Evolutionary conservation across 108 stramenopile genomes (phyloP), one percentile per base, ranked within the genome.

Genomic region (Stephanodiscus minutulus): DNA sequence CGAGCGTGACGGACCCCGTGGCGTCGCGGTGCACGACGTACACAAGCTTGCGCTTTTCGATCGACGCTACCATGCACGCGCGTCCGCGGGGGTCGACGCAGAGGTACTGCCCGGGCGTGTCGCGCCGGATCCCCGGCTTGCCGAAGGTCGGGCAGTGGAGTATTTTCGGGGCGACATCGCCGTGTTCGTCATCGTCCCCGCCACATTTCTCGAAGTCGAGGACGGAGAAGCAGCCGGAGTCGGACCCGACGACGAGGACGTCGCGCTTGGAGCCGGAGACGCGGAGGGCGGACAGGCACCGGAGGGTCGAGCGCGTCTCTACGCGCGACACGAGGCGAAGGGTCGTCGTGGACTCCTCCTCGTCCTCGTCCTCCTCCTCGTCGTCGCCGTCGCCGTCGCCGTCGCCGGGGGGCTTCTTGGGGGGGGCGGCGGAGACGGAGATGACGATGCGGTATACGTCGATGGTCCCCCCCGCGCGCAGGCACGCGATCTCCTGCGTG

Each of bases 1-100:
- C 92, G 24, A 98, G 89, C 25, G 96, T 97, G 8, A 96, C 83
- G 4, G 73, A 81, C 20, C 88, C 85, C 0, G 76, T 59, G 0
- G 87, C 64, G 68, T 96, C 95, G 10, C 95, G 84, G 73, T 96
- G 96, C 64, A 99, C 67, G 25, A 98, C 96, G 70, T 97, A 99
- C 15, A 98, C 98, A 7, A 98, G 82, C 74, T 99, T 98, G 39
- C 97, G 93, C 78, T 98, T 98, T 83, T 99, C 98, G 25, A 96
- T 77, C 21, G 93, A 87, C 7, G 90, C 74, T 46, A 98, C 72
- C 90, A 96, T 88, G 44, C 92, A 76, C 15, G 96, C 93, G 1
- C 97, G 91, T 10, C 97, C 97, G 52, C 87, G 89, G 27, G 99
- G 99, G 78, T 99, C 99, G n/a, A 73, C 73, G 10, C 95, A 93